These are phyloP conservation scores for Voacanga thouarsii DNA, from an alignment of 257 asterid genomes.

Conservation along the genomic window DNA sequence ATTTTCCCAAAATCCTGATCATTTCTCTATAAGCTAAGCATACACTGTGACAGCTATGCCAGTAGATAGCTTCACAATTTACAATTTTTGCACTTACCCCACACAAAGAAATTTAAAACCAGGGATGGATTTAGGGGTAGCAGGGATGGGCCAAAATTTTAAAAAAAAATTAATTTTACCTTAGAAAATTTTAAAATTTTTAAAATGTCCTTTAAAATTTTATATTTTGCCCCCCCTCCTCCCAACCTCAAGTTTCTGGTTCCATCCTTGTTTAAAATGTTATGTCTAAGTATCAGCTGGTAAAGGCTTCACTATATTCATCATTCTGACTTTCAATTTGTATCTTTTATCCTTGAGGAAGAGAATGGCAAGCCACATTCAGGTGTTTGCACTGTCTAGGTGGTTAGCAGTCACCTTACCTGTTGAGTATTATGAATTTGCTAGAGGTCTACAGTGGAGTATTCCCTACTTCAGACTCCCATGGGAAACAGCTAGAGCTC, in stretches of 20 bases:
- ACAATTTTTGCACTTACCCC: too few species aligned
- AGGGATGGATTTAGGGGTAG: too few species aligned
- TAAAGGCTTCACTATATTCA: background rate
- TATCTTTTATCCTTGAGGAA: conserved; percentile 32
- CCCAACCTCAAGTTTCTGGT: too few species aligned
- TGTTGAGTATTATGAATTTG: conserved; percentile 74
- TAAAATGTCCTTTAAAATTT: too few species aligned
- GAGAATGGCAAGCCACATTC: conserved; percentile 88
- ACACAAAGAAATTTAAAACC: too few species aligned
- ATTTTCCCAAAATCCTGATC: background rate
- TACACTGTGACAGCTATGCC: background rate
- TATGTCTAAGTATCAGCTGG: background rate
- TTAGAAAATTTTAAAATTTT: too few species aligned
- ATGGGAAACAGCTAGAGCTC: conserved; percentile 55
- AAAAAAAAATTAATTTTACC: too few species aligned
- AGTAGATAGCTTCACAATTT: background rate
- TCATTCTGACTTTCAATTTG: conserved; percentile 1
- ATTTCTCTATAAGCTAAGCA: background rate
- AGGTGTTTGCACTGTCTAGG: conserved; percentile 68
- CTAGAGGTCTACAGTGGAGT: conserved; percentile 86
- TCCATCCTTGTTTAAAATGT: too few species aligned
- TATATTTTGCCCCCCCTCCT: too few species aligned
- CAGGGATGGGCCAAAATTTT: too few species aligned
- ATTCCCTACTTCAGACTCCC: conserved; percentile 86
- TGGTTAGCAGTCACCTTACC: conserved; percentile 84